Base-by-base conservation (phyloP, 2,329 filamentous ascomycete genomes). In the Ophiostoma sp. region DNA sequence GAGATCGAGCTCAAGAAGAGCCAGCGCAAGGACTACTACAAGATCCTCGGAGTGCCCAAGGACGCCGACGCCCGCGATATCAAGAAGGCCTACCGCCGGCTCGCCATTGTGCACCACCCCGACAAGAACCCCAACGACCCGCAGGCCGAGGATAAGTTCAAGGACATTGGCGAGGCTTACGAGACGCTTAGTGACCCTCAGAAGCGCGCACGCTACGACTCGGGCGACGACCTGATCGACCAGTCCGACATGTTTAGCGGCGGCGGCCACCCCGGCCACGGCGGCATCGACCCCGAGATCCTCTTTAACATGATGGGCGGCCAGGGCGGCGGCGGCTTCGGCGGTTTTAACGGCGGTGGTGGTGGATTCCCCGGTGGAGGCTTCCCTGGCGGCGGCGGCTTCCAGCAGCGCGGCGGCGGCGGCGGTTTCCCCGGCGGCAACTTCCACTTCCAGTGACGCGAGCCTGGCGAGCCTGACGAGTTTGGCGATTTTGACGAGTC, bases 1-100 rank as follows among this genome's bases (percentile, higher is more conserved):
- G 94, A 99, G 82, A 83, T 97, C 35, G 95, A 99, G 81, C 83
- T 98, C 73, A 99, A 99, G 89, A 98, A 98, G 89, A 91, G 91
- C 79, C 91, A 94, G 81, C 87, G 95, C 73, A 99, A 99, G 81
- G 95, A 99, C 78, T 98, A 97, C 82, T 99, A 99, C 84, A 97
- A 97, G 86, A 97, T 98, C 74, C 87, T 99, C 69, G 91, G 90
- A 6, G 83, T 99, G 10, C 84, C 90, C 71, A 98, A 97, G 84
- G 90, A 94, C 73, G 93, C 93, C 52, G 87, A 86, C 57, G 93
- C 96, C 31, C 84, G 84, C 71, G 88, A 95, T 69, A 95, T 99
- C 83, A 99, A 98, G 86, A 94, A 94, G 83, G 95, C 94, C 1
- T 99, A 99, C 83, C 89, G 94, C 74, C 97, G 95, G 81, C 86